Evolutionary conservation across 192 early-diverging fungal species (phyloP).

Genomic region (Linderina pennispora): DNA sequence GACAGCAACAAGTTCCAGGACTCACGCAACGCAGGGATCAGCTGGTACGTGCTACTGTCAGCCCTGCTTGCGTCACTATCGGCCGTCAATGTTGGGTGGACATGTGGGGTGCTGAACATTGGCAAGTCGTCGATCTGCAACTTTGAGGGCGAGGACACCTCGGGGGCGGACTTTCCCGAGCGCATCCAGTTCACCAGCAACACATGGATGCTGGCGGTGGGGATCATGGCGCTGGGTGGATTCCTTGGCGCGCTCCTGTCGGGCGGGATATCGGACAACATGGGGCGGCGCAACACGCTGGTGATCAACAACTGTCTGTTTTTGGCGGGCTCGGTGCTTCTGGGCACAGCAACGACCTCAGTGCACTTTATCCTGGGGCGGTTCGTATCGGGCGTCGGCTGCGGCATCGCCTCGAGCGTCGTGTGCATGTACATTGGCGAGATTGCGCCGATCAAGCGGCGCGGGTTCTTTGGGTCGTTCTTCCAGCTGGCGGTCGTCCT

Average conservation of each 20-base stretch:
- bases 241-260: slow-evolving; percentile 56
- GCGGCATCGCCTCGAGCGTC: slow-evolving; percentile 53
- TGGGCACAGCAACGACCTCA: slow-evolving; percentile 53
- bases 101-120: slow-evolving; percentile 23
- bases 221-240: slow-evolving; percentile 53
- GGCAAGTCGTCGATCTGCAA: slow-evolving; percentile 35
- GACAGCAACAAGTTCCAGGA: slow-evolving; percentile 42
- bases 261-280: slow-evolving; percentile 45
- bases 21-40: slow-evolving; percentile 36
- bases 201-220: slow-evolving; percentile 46
- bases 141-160: slow-evolving; percentile 4
- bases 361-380: slow-evolving; percentile 64
- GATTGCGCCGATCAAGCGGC: slow-evolving; percentile 57
- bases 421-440: slow-evolving; percentile 67
- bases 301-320: slow-evolving; percentile 63
- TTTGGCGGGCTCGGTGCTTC: slow-evolving; percentile 55
- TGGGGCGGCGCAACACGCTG: slow-evolving; percentile 59
- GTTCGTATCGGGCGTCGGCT: slow-evolving; percentile 61
- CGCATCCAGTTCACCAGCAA: slow-evolving; percentile 26
- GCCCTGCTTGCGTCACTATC: slow-evolving; percentile 34
- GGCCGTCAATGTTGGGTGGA: slow-evolving; percentile 34
- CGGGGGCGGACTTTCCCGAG: slow-evolving; percentile 14
- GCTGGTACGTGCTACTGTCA: slow-evolving; percentile 30
- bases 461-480: slow-evolving; percentile 64
- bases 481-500: slow-evolving; percentile 68